A percentile compares a stretch with the other conserved stretches of the same genome.
These are phyloP conservation scores for Perkinsus marinus DNA, from an alignment of 169 alveolate genomes.

Conservation along the genomic window DNA sequence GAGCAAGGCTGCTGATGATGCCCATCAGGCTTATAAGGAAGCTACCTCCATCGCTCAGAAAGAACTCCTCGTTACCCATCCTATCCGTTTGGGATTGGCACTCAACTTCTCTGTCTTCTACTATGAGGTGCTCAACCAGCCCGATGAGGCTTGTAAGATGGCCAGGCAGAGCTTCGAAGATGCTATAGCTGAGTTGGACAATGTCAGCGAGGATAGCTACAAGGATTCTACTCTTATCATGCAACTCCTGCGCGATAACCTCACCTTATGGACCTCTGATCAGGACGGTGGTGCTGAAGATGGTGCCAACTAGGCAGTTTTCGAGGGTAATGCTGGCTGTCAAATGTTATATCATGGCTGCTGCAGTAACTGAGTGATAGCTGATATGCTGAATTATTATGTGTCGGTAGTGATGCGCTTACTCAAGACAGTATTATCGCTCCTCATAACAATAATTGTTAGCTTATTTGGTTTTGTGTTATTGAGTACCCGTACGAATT, in stretches of 20 bases:
- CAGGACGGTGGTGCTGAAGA: constrained; percentile 36
- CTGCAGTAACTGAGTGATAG: not conserved
- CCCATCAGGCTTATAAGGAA: constrained; percentile 85
- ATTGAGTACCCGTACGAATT: too few species aligned
- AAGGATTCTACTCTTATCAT: constrained; percentile 77
- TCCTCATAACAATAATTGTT: not conserved
- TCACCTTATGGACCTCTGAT: constrained; percentile 85
- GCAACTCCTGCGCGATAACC: constrained; percentile 85
- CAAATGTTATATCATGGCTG: not conserved
- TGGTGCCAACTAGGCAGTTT: not conserved
- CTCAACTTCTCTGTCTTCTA: constrained; percentile 94
- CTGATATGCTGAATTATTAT: not conserved
- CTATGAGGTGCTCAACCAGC: constrained; percentile 92
- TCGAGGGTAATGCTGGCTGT: not conserved
- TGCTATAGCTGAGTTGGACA: constrained; percentile 85
- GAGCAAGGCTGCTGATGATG: constrained; percentile 84
- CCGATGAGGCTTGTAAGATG: constrained; percentile 94
- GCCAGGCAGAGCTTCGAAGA: constrained; percentile 91
- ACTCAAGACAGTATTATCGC: not conserved
- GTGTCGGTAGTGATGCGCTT: not conserved
- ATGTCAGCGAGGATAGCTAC: constrained; percentile 67
- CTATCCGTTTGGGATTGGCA: constrained; percentile 92
- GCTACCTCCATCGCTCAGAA: constrained; percentile 87
- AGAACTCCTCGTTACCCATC: constrained; percentile 88
- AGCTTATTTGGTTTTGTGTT: too few species aligned